phyloP scores from a whole-genome alignment of 495 filamentous ascomycete genomes.

The Podospora pseudopauciseta region DNA sequence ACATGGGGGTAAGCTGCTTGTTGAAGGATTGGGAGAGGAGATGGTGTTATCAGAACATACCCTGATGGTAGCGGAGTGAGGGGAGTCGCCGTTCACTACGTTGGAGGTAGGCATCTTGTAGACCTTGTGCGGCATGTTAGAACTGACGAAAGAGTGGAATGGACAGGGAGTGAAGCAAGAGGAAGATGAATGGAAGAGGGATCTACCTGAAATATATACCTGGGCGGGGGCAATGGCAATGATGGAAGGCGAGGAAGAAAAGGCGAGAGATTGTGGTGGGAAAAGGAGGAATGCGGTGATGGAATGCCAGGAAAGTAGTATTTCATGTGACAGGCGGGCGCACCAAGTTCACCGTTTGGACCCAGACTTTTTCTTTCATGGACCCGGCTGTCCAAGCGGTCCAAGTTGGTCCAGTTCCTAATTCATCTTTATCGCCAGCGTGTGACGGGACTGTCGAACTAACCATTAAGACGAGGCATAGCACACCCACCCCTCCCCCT shows the following conservation, averaged over 20 bases:
- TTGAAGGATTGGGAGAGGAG: not conserved
- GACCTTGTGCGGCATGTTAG: slow-evolving; percentile 21
- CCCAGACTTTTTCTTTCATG: not conserved
- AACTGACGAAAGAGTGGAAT: slow-evolving; percentile 4
- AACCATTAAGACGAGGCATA: not conserved
- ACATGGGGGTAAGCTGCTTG: slow-evolving; percentile 3
- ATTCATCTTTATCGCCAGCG: slow-evolving; percentile 1
- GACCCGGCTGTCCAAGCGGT: not conserved
- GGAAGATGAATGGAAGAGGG: not conserved
- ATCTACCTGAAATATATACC: not conserved
- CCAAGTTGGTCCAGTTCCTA: not conserved
- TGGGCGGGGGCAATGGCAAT: not conserved
- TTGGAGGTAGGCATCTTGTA: slow-evolving; percentile 22
- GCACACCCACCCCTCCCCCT: not conserved
- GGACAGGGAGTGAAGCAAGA: not conserved
- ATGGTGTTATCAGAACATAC: slow-evolving; percentile 16
- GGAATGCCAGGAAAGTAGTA: slow-evolving; percentile 10
- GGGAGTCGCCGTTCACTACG: slow-evolving; percentile 31
- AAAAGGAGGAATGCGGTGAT: not conserved
- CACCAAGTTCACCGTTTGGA: not conserved
- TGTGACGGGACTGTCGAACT: not conserved
- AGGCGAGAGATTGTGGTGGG: not conserved
- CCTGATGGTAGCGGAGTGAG: slow-evolving; percentile 27
- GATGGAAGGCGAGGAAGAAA: not conserved
- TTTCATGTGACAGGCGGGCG: not conserved